Conservation (phyloP, 768 basidiomycete genomes). For the Filobasidium wieringae region DNA sequence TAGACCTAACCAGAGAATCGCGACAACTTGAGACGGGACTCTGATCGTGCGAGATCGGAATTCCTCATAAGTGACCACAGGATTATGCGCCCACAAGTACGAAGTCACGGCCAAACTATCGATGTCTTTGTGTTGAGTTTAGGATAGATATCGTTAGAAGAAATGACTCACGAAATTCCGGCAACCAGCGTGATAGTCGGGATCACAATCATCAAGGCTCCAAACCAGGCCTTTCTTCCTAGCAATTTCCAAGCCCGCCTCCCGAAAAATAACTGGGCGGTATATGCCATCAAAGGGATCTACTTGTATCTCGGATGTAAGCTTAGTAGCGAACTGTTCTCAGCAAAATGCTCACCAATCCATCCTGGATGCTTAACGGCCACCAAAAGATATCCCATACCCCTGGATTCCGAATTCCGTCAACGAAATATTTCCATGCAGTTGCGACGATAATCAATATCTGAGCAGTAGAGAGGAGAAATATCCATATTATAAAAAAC, state of each 20-base stretch:
- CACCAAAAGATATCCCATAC: constrained; percentile 33
- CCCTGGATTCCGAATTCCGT: constrained; percentile 16
- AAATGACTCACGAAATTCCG: constrained; percentile 27
- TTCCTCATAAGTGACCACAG: constrained; percentile 21
- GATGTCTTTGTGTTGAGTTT: neutral
- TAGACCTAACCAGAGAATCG: constrained; percentile 33
- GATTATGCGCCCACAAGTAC: constrained; percentile 24
- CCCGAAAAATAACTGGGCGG: constrained; percentile 29
- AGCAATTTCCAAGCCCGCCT: constrained; percentile 23
- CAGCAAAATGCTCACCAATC: constrained; percentile 20
- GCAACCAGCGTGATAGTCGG: constrained; percentile 18
- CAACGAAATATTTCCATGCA: constrained; percentile 25
- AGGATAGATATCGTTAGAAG: neutral
- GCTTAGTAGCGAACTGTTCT: neutral
- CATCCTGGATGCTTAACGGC: constrained; percentile 31
- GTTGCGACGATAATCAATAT: constrained; percentile 25
- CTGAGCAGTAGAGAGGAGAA: constrained; percentile 20
- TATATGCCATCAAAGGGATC: constrained; percentile 31
- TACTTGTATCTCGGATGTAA: neutral
- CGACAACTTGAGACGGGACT: constrained; percentile 27
- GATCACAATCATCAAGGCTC: constrained; percentile 9
- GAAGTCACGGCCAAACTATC: constrained; percentile 31
- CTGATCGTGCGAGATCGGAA: constrained; percentile 19
- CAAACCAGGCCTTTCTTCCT: constrained; percentile 25
- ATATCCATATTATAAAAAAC: constrained; percentile 24